phyloP scores from a whole-genome alignment of 331 rosid genomes.

The Acacia concinna region DNA sequence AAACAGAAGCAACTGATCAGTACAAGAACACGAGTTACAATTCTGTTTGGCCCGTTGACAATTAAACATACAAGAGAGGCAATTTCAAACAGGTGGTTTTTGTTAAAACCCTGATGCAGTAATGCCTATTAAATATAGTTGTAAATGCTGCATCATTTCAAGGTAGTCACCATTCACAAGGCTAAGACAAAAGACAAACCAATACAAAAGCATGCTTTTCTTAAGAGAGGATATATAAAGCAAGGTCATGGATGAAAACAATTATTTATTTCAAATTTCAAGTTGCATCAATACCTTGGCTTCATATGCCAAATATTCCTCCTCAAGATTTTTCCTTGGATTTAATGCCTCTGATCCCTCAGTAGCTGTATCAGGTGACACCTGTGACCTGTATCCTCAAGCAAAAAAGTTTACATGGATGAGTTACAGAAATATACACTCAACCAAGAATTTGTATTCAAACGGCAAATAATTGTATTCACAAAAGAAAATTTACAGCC shows the following conservation, averaged over 20 bases:
- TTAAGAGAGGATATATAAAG: conserved; percentile 1
- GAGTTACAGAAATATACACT: not conserved
- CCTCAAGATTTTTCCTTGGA: conserved; percentile 86
- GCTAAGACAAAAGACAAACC: conserved; percentile 6
- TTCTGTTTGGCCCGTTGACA: not conserved
- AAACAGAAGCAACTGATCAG: conserved; percentile 27
- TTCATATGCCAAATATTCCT: conserved; percentile 85
- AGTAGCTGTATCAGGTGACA: conserved; percentile 41
- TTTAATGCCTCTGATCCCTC: conserved; percentile 58
- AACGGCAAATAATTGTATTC: conserved; percentile 4
- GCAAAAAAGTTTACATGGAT: conserved; percentile 11
- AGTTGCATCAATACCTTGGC: conserved; percentile 61
- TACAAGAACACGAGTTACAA: conserved; percentile 5
- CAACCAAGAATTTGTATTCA: not conserved
- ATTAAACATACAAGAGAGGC: conserved; percentile 2
- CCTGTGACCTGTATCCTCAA: conserved; percentile 57
- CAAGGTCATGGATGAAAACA: conserved; percentile 10
- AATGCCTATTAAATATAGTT: not conserved
- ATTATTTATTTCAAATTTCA: conserved; percentile 17
- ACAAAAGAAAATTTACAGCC: conserved; percentile 1
- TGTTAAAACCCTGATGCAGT: not conserved
- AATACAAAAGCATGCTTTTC: conserved; percentile 16
- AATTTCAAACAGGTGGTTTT: not conserved
- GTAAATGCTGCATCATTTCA: conserved; percentile 5
- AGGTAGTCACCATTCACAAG: conserved; percentile 19